Evolutionary conservation across 768 basidiomycete genomes (phyloP).

Genomic region (Termitomyces sp.): DNA sequence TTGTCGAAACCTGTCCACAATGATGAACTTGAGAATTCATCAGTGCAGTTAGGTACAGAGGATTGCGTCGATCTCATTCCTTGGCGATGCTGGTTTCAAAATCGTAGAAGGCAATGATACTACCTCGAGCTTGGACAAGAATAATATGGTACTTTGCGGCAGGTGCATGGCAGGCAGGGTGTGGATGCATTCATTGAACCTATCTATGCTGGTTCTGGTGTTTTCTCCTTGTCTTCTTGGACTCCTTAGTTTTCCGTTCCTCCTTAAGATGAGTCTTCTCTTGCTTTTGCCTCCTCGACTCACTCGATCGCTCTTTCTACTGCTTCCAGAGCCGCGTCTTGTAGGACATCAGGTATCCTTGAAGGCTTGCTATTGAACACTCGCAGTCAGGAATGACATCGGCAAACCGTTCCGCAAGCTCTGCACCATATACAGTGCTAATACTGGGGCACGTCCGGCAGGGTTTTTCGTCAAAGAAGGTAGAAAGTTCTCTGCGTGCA

Average conservation of each 20-base stretch:
- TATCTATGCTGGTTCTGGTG: neutral
- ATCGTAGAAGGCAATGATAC: neutral
- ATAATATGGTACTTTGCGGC: neutral
- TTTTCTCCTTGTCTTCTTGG: slow-evolving; percentile 6
- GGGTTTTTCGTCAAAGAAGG: too few species aligned
- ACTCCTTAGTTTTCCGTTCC: neutral
- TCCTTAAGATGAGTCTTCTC: slow-evolving; percentile 23
- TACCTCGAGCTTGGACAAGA: neutral
- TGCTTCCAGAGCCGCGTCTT: slow-evolving; percentile 51
- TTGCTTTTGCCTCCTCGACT: slow-evolving; percentile 27
- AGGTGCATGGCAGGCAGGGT: neutral
- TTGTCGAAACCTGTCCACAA: neutral
- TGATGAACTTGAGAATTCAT: neutral
- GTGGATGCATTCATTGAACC: neutral
- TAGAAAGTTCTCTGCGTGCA: too few species aligned
- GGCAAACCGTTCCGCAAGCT: slow-evolving; percentile 45
- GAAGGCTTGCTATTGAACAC: slow-evolving; percentile 32
- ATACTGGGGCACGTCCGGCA: too few species aligned
- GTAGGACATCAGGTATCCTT: slow-evolving; percentile 51
- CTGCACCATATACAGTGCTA: too few species aligned
- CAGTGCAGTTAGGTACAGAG: neutral
- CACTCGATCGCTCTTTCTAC: slow-evolving; percentile 31
- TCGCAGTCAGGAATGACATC: slow-evolving; percentile 31
- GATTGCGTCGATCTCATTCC: neutral
- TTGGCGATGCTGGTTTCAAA: neutral